Percentiles rank a stretch among this genome's conserved stretches.
These are phyloP conservation scores for Populus nigra DNA, from an alignment of 345 rosid species.

Conservation along the genomic window DNA sequence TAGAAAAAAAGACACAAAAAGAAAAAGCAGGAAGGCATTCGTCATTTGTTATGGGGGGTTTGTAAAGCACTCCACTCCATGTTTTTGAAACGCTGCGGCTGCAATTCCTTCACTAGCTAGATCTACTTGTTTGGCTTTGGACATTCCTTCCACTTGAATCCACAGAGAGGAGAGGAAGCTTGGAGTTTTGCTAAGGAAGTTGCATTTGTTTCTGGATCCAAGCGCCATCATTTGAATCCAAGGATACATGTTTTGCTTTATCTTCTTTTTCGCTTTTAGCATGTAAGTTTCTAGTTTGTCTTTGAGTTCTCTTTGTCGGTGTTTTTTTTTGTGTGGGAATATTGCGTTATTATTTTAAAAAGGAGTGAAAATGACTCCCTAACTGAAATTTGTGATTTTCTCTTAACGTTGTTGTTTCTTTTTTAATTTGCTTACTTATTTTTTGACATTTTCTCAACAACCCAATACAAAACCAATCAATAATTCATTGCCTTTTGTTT, in stretches of 20 bases:
- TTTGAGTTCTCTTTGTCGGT: slow-evolving; percentile 2
- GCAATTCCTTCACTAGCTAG: neutral
- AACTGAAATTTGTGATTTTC: slow-evolving; percentile 15
- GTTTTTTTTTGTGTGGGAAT: neutral
- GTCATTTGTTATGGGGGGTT: neutral
- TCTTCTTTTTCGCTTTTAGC: neutral
- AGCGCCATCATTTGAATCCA: neutral
- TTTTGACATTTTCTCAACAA: slow-evolving; percentile 13
- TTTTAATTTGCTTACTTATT: neutral
- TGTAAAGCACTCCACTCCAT: neutral
- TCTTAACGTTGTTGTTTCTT: neutral
- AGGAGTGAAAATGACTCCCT: slow-evolving; percentile 22
- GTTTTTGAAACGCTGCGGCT: neutral
- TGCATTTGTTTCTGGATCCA: slow-evolving; percentile 31
- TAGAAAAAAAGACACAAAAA: neutral
- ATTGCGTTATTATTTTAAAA: neutral
- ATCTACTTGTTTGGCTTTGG: neutral
- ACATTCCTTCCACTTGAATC: neutral
- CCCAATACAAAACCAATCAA: neutral
- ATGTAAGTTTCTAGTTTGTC: neutral
- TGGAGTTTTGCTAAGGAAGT: slow-evolving; percentile 5
- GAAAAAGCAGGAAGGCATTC: neutral
- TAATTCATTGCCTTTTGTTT: neutral
- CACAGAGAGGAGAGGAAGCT: neutral
- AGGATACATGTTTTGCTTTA: neutral